Percentiles rank a stretch among this genome's conserved stretches.
phyloP scores from a whole-genome alignment of 352 stramenopile genomes.

The Pythium brassicae region DNA sequence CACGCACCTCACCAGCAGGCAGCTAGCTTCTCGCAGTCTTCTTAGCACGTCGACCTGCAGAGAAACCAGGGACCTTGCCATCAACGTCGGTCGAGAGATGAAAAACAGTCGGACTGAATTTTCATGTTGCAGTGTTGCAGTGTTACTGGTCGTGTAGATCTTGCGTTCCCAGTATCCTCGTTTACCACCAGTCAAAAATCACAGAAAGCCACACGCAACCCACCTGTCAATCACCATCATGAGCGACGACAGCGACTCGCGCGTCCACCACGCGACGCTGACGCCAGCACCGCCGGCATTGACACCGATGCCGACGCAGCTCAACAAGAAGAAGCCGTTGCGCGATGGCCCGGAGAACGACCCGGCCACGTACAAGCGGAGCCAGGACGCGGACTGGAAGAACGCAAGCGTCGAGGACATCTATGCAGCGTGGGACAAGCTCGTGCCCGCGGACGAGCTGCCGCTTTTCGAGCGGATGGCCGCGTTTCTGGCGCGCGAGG shows the following conservation, averaged over 20 bases:
- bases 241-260: neutral
- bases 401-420: constrained; percentile 87
- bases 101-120: too few relatives aligned
- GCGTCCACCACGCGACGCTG: neutral
- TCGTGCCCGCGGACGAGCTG: constrained; percentile 64
- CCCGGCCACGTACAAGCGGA: constrained; percentile 85
- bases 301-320: too few relatives aligned
- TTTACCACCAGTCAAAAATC: neutral
- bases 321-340: constrained; percentile 14
- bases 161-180: neutral
- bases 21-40: too few relatives aligned
- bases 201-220: neutral
- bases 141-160: neutral
- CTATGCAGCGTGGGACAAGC: constrained; percentile 79
- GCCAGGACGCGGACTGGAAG: constrained; percentile 70
- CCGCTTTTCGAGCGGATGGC: constrained; percentile 78
- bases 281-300: neutral
- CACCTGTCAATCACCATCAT: neutral
- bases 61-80: too few relatives aligned
- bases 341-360: constrained; percentile 57
- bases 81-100: too few relatives aligned
- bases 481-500: constrained; percentile 64
- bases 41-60: too few relatives aligned
- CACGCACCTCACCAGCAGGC: too few relatives aligned
- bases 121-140: too few relatives aligned